Base-by-base conservation (phyloP, 2,329 filamentous ascomycete species). In the Cladosporium velox region DNA sequence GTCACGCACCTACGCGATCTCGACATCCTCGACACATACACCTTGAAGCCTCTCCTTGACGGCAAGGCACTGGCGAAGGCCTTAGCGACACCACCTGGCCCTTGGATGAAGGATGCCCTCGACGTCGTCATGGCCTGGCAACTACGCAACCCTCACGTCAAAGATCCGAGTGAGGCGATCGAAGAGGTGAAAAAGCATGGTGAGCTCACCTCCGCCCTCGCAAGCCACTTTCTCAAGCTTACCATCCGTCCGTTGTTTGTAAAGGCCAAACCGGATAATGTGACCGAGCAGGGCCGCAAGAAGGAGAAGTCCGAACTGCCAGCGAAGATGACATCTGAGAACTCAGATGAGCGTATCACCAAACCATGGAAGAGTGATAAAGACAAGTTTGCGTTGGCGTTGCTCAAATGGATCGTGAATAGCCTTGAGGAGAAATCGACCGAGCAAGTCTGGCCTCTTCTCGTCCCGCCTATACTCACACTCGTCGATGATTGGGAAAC, bases 71-170 rank as follows among this genome's bases (percentile, higher is more conserved):
- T 98, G 24, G 86, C 88, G 21, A 84, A 88, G 68, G 87, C 86
- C 4, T 82, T 98, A 3, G 80, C 79, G 21, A 87, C 85, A 0
- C 88, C 87, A 69, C 89, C 91, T 0, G 92, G 92, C 0, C 88
- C 83, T n/a, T 98, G 94, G 94, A 90, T 96, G 85, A 87, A 87
- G 64, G 84, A 85, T 55, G 93, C 93, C 3, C 80, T 97, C 57
- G 90, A 96, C 35, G 82, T 93, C 4, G 91, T 92, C 67, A 86
- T 96, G 78, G 88, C 88, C 67, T 98, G 93, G 93, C 95, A 98
- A 78, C 84, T 98, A 62, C 86, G 91, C 44, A 88, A 98, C 74
- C 92, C 93, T 0, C 83, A 83, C 4, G 82, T 81, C 66, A 86
- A 84, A 3, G 89, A 93, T 68, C 79, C 83, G 34, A 72, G 74